These are phyloP conservation scores for Lunularia cruciata DNA, from an alignment of 225 moss, liverwort and hornwort genomes.

Conservation along the genomic window DNA sequence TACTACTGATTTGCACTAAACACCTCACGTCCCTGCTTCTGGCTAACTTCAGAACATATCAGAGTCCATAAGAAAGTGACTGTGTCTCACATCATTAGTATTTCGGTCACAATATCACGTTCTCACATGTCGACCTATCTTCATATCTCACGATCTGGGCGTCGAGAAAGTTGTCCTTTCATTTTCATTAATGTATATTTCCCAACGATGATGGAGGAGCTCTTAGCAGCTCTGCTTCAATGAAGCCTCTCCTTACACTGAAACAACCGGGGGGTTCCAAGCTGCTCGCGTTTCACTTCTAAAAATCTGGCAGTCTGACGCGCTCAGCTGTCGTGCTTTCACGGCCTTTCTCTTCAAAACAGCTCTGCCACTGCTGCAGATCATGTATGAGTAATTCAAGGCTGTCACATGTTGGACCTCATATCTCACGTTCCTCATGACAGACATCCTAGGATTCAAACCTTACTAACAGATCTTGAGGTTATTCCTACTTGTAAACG, in stretches of 20 bases:
- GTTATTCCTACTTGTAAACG: background rate
- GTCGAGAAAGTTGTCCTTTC: slow-evolving; percentile 19
- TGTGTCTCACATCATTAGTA: slow-evolving; percentile 8
- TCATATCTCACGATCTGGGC: slow-evolving; percentile 28
- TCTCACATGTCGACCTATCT: slow-evolving; percentile 19
- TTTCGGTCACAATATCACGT: slow-evolving; percentile 19
- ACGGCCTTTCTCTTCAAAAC: background rate
- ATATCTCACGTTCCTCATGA: slow-evolving; percentile 23
- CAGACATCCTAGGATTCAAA: background rate
- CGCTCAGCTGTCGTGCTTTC: slow-evolving; percentile 24
- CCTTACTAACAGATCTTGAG: background rate
- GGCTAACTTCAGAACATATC: background rate
- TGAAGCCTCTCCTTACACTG: background rate
- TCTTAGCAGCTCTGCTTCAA: background rate
- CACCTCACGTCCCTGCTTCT: background rate
- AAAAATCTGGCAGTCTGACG: slow-evolving; percentile 3
- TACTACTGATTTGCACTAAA: slow-evolving; percentile 6
- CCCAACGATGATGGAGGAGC: background rate
- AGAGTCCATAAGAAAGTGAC: slow-evolving; percentile 3
- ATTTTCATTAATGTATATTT: slow-evolving; percentile 1
- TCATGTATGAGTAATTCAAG: slow-evolving; percentile 21
- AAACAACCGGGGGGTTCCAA: background rate
- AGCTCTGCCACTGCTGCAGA: slow-evolving; percentile 10
- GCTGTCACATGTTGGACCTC: slow-evolving; percentile 15
- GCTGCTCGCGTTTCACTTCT: background rate